Conservation (phyloP, 164 flowering plant species). For the Stephania yunnanensis region DNA sequence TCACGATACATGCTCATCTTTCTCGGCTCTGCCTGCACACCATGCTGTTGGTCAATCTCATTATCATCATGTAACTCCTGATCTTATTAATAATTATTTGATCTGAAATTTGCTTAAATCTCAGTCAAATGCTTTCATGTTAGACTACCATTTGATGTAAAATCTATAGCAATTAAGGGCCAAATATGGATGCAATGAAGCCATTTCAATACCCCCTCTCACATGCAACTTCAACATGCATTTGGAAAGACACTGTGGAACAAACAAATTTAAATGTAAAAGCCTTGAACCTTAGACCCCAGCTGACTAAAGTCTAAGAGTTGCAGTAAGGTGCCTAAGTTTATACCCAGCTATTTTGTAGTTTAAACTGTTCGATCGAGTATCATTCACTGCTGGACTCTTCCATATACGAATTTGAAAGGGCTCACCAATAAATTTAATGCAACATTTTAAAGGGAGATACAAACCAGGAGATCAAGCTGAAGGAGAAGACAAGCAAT, state of each 20-base stretch:
- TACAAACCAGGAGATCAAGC: conserved; percentile 70
- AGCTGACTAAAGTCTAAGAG: too few relatives aligned
- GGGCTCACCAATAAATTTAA: background rate
- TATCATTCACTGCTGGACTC: background rate
- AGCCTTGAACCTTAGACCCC: too few relatives aligned
- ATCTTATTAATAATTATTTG: background rate
- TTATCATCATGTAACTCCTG: background rate
- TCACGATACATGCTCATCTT: conserved; percentile 85
- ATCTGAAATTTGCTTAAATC: background rate
- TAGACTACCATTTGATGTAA: too few relatives aligned
- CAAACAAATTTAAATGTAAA: too few relatives aligned
- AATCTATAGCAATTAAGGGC: too few relatives aligned
- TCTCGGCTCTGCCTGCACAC: conserved; percentile 58
- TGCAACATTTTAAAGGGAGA: background rate
- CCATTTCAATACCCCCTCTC: too few relatives aligned
- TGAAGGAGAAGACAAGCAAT: conserved; percentile 77
- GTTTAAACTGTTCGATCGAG: background rate
- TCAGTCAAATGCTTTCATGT: too few relatives aligned
- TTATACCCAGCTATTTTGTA: too few relatives aligned
- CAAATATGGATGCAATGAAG: too few relatives aligned
- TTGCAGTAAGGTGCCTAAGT: too few relatives aligned
- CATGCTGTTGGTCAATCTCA: conserved; percentile 1
- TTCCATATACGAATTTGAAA: background rate
- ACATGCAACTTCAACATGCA: too few relatives aligned
- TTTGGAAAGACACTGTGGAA: too few relatives aligned